Base-by-base conservation (phyloP, 768 basidiomycete species). In the Xanthoconium stramineum region DNA sequence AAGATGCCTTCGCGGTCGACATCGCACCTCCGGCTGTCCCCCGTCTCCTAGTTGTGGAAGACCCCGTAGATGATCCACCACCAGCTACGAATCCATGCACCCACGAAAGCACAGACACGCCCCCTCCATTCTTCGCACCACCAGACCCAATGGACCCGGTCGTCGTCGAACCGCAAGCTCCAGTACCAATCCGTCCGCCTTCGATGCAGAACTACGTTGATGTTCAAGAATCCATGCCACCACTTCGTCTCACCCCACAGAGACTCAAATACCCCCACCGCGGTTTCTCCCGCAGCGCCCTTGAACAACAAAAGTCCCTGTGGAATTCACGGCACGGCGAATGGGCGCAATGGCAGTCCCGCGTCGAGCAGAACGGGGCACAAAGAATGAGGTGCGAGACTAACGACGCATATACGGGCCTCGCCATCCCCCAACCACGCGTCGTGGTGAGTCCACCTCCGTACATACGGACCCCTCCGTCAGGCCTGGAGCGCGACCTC, bases 231-330 rank as follows among this genome's bases (percentile, higher is more conserved):
- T n/a, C 32, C 45, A 14, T 42, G 12, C 54, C 29, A 29, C 55
- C 57, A 15, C 39, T 42, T 48, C 61, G 52, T 24, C 37, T 33
- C 56, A 43, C 66, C 42, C 36, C 50, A 52, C 70, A 70, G 62
- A 78, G 79, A 29, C 79, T 79, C 58, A 64, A 69, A 33, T 83
- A 82, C 59, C 64, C 66, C 7, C 76, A 89, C 57, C 86, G 81
- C 63, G 87, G 87, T 2, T 77, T 83, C 59, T 88, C 86, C 13
- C 80, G 80, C 17, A 80, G 78, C 56, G 81, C 83, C 2, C 76
- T 89, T 36, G 70, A 76, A 14, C 79, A 86, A 61, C 69, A 81
- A 60, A 88, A 86, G 64, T 80, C 72, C 67, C 78, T 89, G 60
- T 89, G 87, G 87, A 72, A 74, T 37, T 65, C 75, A 7, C 81